Percentiles rank a stretch among this genome's conserved stretches.
Conservation (phyloP, 257 asterid species). For the Jasminum sambac region DNA sequence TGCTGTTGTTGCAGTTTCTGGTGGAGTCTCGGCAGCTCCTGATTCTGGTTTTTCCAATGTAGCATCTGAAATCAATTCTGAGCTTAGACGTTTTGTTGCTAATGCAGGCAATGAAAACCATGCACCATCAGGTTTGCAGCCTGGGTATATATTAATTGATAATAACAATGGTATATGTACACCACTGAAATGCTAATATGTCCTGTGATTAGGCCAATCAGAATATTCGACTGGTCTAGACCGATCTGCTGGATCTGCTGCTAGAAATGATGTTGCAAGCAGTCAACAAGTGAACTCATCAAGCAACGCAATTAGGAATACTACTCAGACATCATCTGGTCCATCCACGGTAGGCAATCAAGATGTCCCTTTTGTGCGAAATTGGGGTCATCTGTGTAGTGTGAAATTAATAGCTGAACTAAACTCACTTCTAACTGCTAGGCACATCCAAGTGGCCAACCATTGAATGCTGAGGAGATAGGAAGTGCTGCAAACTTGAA, state of each 20-base stretch:
- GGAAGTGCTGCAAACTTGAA: constrained; percentile 20
- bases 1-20: constrained; percentile 39
- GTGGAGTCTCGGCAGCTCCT: constrained; percentile 39
- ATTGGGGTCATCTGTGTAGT: constrained; percentile 11
- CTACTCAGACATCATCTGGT: constrained; percentile 12
- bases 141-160: not conserved
- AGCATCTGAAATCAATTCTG: constrained; percentile 45
- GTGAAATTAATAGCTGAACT: constrained; percentile 12
- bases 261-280: constrained; percentile 27
- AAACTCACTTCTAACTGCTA: constrained; percentile 29
- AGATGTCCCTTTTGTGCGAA: constrained; percentile 26
- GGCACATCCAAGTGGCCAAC: constrained; percentile 30
- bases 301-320: constrained; percentile 15
- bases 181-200: constrained; percentile 18
- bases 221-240: constrained; percentile 46
- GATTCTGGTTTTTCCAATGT: constrained; percentile 34
- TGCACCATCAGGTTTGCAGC: constrained; percentile 39
- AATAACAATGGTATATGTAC: not conserved
- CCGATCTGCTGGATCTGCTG: constrained; percentile 31
- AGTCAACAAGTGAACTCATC: constrained; percentile 29
- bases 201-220: constrained; percentile 35
- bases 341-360: constrained; percentile 21
- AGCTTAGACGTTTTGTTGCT: constrained; percentile 31
- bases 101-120: constrained; percentile 32
- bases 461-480: constrained; percentile 10